A percentile compares a stretch with the other conserved stretches of the same genome.
Conservation (phyloP, 306 rosid species). For the Inga laurina region DNA sequence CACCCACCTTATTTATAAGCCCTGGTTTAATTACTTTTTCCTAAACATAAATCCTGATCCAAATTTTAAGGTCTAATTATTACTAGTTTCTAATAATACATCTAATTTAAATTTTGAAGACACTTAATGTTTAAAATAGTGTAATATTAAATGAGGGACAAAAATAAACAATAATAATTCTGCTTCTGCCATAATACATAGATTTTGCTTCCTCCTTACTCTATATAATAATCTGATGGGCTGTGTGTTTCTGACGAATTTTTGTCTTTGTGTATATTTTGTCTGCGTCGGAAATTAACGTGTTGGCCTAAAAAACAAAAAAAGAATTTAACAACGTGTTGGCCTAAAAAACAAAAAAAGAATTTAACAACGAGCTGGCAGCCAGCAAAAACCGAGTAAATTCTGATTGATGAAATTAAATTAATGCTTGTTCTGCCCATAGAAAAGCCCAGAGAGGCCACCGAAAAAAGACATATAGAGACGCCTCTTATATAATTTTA, state of each 20-base stretch:
- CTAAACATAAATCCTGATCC: no score
- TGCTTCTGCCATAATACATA: no score
- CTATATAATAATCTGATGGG: neutral
- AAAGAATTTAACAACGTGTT: neutral
- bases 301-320: neutral
- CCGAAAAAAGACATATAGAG: neutral
- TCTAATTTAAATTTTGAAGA: no score
- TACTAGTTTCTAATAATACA: neutral
- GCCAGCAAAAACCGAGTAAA: neutral
- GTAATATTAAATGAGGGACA: no score
- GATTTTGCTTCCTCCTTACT: neutral
- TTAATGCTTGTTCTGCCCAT: neutral
- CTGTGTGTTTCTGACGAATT: neutral
- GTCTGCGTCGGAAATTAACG: neutral
- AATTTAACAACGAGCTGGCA: neutral
- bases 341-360: neutral
- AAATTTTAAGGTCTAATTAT: no score
- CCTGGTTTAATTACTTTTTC: no score
- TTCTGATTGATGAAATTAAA: neutral
- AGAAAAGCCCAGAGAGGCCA: neutral
- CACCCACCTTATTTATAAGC: no score
- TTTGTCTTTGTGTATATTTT: neutral
- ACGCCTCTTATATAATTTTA: neutral
- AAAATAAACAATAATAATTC: no score
- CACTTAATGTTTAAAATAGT: neutral